A percentile compares a stretch with the other conserved stretches of the same genome.
These are phyloP conservation scores for Penicillium malachiteum DNA, from an alignment of 495 filamentous ascomycete species.

Conservation along the genomic window DNA sequence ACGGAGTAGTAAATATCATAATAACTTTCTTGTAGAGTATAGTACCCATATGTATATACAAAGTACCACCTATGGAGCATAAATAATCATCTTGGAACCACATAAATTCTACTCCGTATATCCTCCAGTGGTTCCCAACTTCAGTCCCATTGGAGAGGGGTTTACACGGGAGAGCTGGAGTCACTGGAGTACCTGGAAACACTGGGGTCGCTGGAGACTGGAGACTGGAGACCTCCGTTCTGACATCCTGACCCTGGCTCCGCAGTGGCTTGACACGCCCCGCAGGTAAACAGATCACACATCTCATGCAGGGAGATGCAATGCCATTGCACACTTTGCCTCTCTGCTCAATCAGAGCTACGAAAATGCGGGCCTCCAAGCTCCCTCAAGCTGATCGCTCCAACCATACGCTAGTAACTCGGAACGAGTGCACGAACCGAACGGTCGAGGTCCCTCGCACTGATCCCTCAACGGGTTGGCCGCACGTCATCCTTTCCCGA, in stretches of 20 bases:
- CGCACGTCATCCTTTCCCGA: background rate
- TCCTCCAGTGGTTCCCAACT: no score
- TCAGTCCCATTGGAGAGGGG: background rate
- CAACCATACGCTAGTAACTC: background rate
- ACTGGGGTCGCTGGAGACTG: background rate
- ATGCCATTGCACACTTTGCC: slow-evolving; percentile 3
- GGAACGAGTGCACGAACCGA: background rate
- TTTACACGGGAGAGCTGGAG: background rate
- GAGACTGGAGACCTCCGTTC: slow-evolving; percentile 1
- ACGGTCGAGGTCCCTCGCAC: slow-evolving; percentile 8
- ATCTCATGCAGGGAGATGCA: slow-evolving; percentile 21
- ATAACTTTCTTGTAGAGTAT: no score
- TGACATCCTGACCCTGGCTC: slow-evolving; percentile 12
- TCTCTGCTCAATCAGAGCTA: background rate
- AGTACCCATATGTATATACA: no score
- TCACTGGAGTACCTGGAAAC: background rate
- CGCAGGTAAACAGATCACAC: slow-evolving; percentile 25
- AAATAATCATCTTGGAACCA: no score
- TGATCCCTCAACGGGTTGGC: slow-evolving; percentile 5
- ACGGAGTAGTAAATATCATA: no score
- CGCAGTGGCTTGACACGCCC: slow-evolving; percentile 34
- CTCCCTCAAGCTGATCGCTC: background rate
- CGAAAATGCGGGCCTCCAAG: background rate
- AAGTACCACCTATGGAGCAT: no score
- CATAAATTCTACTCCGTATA: no score